Evolutionary conservation across 148 eudicot species (phyloP).

Genomic region (Salicornia ramosissima): DNA sequence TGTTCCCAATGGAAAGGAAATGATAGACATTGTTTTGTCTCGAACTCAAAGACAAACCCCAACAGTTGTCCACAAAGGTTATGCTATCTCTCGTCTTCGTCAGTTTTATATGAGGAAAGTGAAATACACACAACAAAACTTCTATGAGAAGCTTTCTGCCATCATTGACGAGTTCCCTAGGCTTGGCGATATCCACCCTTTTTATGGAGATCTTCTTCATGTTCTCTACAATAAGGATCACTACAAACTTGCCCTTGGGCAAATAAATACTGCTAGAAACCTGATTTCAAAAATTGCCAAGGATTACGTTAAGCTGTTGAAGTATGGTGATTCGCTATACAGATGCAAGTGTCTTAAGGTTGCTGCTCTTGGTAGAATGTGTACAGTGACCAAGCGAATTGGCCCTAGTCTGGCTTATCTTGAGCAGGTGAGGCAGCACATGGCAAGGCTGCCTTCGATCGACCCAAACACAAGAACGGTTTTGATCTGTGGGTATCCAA

Average conservation of each 20-base stretch:
- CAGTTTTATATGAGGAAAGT: slow-evolving; percentile 95
- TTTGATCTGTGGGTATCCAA: slow-evolving; percentile 87
- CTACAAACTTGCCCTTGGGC: slow-evolving; percentile 97
- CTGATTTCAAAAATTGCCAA: slow-evolving; percentile 67
- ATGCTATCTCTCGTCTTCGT: slow-evolving; percentile 77
- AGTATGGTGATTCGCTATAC: slow-evolving; percentile 90
- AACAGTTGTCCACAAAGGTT: slow-evolving; percentile 89
- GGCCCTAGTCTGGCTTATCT: slow-evolving; percentile 92
- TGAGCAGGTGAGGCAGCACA: slow-evolving; percentile 90
- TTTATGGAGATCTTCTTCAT: slow-evolving; percentile 89
- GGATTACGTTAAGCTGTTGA: slow-evolving; percentile 80
- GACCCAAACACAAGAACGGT: slow-evolving; percentile 90
- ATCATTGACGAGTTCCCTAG: slow-evolving; percentile 96
- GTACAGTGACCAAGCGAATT: slow-evolving; percentile 76
- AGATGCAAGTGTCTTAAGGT: slow-evolving; percentile 88
- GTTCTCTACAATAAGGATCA: slow-evolving; percentile 93
- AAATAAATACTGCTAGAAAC: slow-evolving; percentile 83
- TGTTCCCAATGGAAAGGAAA: slow-evolving; percentile 82
- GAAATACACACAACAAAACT: slow-evolving; percentile 74
- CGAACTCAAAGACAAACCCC: slow-evolving; percentile 90
- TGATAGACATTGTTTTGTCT: slow-evolving; percentile 78
- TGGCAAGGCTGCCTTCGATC: slow-evolving; percentile 92
- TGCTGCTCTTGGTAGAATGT: slow-evolving; percentile 98
- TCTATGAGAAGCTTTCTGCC: slow-evolving; percentile 80
- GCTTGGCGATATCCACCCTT: slow-evolving; percentile 85